These are phyloP conservation scores for Pseudognaphalium luteoalbum DNA, from an alignment of 129 eudicot species.

Conservation along the genomic window DNA sequence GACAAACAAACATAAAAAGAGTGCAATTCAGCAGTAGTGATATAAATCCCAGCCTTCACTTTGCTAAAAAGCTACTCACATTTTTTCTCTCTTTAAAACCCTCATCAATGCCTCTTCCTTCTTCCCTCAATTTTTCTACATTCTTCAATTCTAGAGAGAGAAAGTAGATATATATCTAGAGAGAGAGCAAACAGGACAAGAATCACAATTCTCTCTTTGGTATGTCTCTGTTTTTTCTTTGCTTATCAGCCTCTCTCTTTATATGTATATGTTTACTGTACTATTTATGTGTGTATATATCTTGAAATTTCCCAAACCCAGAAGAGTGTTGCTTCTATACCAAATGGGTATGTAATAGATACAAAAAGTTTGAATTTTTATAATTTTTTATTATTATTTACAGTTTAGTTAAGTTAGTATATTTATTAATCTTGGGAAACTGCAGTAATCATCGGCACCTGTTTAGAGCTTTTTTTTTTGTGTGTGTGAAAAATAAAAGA, in stretches of 20 bases:
- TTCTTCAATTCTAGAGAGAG: conserved; percentile 25
- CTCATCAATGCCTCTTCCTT: conserved; percentile 33
- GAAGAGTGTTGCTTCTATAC: not conserved
- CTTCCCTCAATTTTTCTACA: conserved; percentile 16
- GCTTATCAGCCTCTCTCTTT: not conserved
- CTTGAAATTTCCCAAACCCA: not conserved
- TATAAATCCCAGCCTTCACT: conserved; percentile 29
- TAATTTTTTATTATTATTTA: not conserved
- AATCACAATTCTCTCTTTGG: conserved; percentile 15
- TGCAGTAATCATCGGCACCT: conserved; percentile 24
- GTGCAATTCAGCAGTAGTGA: conserved; percentile 28
- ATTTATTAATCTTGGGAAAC: conserved; percentile 39
- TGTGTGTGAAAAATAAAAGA: not conserved
- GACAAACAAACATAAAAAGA: conserved; percentile 39
- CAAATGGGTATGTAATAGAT: conserved; percentile 5
- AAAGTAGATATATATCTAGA: not conserved
- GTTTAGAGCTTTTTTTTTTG: conserved; percentile 4
- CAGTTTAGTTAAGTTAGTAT: conserved; percentile 1
- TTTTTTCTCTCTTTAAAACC: conserved; percentile 36
- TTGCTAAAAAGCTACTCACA: conserved; percentile 34
- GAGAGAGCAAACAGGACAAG: not conserved
- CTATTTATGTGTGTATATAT: not conserved
- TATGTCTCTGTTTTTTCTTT: conserved; percentile 15
- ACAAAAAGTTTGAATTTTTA: conserved; percentile 5
- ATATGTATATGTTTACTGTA: not conserved